Evolutionary conservation across 371 early-diverging fungal genomes (phyloP).

Genomic region (Lichtheimia corymbifera): DNA sequence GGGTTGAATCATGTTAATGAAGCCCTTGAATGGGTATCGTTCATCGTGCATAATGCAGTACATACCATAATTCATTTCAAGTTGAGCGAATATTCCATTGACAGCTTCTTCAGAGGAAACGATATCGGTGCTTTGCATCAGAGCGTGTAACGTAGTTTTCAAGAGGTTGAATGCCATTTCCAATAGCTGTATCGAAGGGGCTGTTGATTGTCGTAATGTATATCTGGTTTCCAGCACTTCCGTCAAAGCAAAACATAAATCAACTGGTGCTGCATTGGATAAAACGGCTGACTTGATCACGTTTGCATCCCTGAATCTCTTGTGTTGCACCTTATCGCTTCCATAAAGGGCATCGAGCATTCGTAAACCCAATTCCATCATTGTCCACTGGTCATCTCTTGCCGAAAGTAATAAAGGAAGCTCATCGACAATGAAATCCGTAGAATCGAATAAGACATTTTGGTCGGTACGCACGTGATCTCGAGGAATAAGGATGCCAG

Average conservation of each 20-base stretch:
- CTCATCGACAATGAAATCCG: neutral
- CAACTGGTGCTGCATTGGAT: neutral
- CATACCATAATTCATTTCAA: conserved; percentile 10
- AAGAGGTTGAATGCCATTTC: too few relatives aligned
- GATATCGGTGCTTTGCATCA: too few relatives aligned
- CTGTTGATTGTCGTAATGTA: too few relatives aligned
- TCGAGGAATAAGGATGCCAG: neutral
- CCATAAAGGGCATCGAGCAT: conserved; percentile 7
- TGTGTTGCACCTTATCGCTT: too few relatives aligned
- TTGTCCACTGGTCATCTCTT: too few relatives aligned
- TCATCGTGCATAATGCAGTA: neutral
- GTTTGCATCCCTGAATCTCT: too few relatives aligned
- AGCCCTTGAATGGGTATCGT: conserved; percentile 9
- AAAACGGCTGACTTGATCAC: neutral
- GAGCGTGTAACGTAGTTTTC: too few relatives aligned
- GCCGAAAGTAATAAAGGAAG: too few relatives aligned
- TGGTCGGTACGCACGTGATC: neutral
- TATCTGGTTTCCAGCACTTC: too few relatives aligned
- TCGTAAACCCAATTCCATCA: neutral
- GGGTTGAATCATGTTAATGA: neutral
- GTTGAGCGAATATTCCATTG: neutral
- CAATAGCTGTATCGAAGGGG: too few relatives aligned
- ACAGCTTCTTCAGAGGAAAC: neutral
- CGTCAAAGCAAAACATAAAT: neutral
- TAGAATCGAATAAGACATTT: neutral